Base-by-base conservation (phyloP, 306 rosid species). In the Prunus mongolica region DNA sequence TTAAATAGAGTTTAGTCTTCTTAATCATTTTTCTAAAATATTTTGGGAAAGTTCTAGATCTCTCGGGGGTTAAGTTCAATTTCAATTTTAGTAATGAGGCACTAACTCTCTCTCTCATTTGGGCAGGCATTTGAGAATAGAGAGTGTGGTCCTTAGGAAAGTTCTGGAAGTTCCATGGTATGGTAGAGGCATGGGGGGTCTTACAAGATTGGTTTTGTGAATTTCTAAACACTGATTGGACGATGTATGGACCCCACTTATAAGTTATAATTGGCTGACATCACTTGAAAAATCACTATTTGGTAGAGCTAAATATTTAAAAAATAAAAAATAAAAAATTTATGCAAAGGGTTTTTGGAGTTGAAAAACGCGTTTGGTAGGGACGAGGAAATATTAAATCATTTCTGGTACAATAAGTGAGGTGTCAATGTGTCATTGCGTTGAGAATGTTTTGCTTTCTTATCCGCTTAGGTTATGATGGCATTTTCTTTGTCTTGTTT, bases 161-260 rank as follows among this genome's bases (percentile, higher is more conserved):
- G 80, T 89, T 84, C 92, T 91, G 81, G 92, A 89, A 86, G 86
- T 71, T 84, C 67, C 57, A 19, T 12, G 19, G 52, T 63, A 76
- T 58, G 74, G 78, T 76, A 80, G 84, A 62, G 76, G 76, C 0
- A 27, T 58, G 76, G 78, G 54, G 84, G 85, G 56, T 46, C 55
- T 9, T 38, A 18, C 12, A 14, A 10, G 19, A 38, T 77, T 45
- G 82, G 80, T 56, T 80, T 49, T 41, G 6, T 65, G 18, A 12
- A 49, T 73, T 52, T 58, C 3, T 67, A 8, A 28, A 47, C 51
- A 38, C 78, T 77, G 12, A 66, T 82, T 73, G 65, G 71, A 60
- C 18, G 22, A 54, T 5, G 4, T 0, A 28, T 32, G 58, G 45
- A 38, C 19, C 64, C 66, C 20, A 74, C 73, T 50, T 14, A 12